These are phyloP conservation scores for Moniliophthora roreri DNA, from an alignment of 1,284 basidiomycete species.

Conservation along the genomic window DNA sequence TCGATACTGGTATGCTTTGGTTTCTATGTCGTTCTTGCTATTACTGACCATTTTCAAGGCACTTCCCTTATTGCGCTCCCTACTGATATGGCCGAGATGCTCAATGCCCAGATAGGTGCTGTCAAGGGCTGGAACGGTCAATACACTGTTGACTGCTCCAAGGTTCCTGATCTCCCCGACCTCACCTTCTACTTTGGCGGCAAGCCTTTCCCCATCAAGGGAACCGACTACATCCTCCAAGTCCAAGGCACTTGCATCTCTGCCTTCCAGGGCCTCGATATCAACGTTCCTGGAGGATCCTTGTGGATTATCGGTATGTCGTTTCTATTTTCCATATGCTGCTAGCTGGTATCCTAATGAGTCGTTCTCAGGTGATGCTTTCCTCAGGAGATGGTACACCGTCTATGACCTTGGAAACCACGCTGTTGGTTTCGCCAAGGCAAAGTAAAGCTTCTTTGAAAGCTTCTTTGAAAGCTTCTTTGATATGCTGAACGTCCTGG, in stretches of 20 bases:
- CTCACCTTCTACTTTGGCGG: constrained; percentile 85
- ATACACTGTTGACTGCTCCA: constrained; percentile 89
- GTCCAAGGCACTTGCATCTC: constrained; percentile 93
- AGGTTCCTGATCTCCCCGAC: constrained; percentile 82
- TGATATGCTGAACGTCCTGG: no score
- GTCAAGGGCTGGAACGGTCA: constrained; percentile 94
- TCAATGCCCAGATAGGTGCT: constrained; percentile 95
- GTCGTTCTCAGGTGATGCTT: constrained; percentile 64
- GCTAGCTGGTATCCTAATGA: constrained; percentile 7
- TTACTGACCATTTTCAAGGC: constrained; percentile 42
- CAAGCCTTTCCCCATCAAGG: constrained; percentile 79
- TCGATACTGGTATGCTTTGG: constrained; percentile 79
- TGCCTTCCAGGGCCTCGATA: constrained; percentile 90
- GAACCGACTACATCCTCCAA: constrained; percentile 87
- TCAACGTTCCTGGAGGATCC: constrained; percentile 83
- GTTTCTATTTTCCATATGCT: neutral
- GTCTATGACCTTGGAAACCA: constrained; percentile 88
- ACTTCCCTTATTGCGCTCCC: constrained; percentile 92
- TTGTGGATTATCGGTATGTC: constrained; percentile 92
- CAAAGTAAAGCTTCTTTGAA: constrained; percentile 11
- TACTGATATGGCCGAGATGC: constrained; percentile 94
- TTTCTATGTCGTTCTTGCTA: neutral
- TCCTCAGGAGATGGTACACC: constrained; percentile 90
- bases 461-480: no score
- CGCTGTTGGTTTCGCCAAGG: constrained; percentile 84